Conservation (phyloP, 2,329 filamentous ascomycete genomes). For the Calycina herbarum region DNA sequence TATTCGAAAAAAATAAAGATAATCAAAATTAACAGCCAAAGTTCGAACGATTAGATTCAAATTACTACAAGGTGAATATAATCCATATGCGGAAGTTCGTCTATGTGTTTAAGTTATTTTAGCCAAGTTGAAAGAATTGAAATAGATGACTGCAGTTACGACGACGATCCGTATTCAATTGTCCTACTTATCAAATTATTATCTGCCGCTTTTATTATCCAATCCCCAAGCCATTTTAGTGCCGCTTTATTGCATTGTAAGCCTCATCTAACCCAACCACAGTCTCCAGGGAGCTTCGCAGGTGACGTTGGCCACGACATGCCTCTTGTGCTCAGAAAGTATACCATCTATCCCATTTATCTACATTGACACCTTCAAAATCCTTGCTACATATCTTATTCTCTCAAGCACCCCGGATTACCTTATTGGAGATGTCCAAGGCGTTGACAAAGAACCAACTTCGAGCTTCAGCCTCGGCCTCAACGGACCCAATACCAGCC, state of each 20-base stretch:
- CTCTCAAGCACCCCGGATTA: not conserved
- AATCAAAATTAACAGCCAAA: no score
- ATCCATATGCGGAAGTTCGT: no score
- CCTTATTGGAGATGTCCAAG: not conserved
- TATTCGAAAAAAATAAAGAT: no score
- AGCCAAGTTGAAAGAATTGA: no score
- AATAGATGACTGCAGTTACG: no score
- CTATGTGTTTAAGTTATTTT: no score
- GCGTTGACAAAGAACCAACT: not conserved
- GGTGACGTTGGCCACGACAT: not conserved
- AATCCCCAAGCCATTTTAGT: not conserved
- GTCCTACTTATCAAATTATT: no score
- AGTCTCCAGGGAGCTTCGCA: not conserved
- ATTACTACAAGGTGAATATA: no score
- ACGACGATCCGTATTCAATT: no score
- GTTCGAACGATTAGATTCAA: no score
- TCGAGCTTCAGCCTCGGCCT: not conserved
- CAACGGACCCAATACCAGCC: slow-evolving; percentile 12
- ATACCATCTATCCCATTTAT: not conserved
- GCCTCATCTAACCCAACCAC: not conserved
- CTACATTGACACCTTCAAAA: not conserved
- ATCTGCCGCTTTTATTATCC: no score
- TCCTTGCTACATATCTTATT: not conserved
- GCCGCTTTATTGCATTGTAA: not conserved
- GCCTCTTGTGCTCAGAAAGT: not conserved